A percentile compares a stretch with the other conserved stretches of the same genome.
Evolutionary conservation across 176 grass and related monocot species (phyloP).

Genomic region (Musa acuminata): DNA sequence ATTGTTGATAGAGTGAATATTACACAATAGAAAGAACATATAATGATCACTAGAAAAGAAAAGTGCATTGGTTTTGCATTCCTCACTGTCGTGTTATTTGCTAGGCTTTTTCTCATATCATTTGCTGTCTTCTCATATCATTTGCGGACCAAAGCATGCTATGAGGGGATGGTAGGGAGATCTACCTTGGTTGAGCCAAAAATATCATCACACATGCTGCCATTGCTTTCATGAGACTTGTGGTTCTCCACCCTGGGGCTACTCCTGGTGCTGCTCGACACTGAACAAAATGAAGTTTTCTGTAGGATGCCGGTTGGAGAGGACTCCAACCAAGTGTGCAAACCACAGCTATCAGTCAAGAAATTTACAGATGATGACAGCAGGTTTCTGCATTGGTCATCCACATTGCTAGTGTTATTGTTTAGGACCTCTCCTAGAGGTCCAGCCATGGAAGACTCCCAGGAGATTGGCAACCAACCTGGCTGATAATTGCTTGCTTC

Average conservation of each 20-base stretch:
- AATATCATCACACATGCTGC: constrained; percentile 22
- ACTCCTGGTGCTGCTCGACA: constrained; percentile 22
- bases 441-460: constrained; percentile 42
- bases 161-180: constrained; percentile 3
- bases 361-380: constrained; percentile 44
- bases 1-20: background rate
- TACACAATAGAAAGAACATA: background rate
- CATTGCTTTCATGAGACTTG: background rate
- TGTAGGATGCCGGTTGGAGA: constrained; percentile 45
- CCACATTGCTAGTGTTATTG: constrained; percentile 26
- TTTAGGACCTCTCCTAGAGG: constrained; percentile 74
- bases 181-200: constrained; percentile 14
- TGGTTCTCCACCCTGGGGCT: constrained; percentile 6
- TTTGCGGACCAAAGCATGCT: background rate
- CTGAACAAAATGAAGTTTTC: constrained; percentile 10
- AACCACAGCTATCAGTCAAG: constrained; percentile 57
- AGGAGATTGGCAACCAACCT: constrained; percentile 10
- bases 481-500: constrained; percentile 9
- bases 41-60: background rate
- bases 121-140: constrained; percentile 4
- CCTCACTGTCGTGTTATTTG: background rate
- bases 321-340: constrained; percentile 37
- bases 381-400: constrained; percentile 25
- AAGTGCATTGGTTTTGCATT: background rate
- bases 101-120: background rate